Evolutionary conservation across 2,329 filamentous ascomycete species (phyloP).

Genomic region (Tolypocladium guangdongense): DNA sequence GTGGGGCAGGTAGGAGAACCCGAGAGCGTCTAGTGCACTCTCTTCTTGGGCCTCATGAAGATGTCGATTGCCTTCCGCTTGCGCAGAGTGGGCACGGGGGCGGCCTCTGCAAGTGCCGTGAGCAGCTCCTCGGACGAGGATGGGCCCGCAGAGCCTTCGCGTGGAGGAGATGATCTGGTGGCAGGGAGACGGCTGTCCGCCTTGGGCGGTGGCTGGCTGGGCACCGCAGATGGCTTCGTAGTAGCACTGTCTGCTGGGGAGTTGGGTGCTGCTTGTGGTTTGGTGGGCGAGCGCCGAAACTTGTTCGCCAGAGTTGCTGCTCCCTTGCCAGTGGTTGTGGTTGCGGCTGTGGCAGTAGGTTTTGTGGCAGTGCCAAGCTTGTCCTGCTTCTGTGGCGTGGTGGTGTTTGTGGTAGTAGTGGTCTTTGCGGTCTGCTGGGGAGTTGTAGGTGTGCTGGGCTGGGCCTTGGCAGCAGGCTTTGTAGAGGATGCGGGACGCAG

Average conservation of each 20-base stretch:
- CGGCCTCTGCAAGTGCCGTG: neutral
- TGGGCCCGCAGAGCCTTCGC: neutral
- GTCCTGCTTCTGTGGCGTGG: constrained; percentile 8
- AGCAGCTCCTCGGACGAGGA: neutral
- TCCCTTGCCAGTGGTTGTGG: neutral
- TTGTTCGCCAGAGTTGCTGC: constrained; percentile 6
- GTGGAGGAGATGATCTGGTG: neutral
- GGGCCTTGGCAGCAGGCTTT: constrained; percentile 2
- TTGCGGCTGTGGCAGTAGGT: neutral
- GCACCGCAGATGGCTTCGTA: neutral
- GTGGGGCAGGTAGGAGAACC: neutral
- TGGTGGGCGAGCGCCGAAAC: neutral
- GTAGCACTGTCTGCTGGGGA: neutral
- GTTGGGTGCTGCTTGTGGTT: neutral
- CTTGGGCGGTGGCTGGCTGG: neutral
- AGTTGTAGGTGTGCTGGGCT: neutral
- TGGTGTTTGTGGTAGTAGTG: neutral
- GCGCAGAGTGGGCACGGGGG: constrained; percentile 7
- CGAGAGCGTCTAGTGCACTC: constrained; percentile 3
- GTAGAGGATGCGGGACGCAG: neutral
- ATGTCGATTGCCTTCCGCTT: constrained; percentile 37
- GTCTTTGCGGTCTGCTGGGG: neutral
- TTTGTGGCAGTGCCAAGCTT: constrained; percentile 3
- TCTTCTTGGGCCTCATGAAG: constrained; percentile 40
- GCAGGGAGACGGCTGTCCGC: neutral